These are phyloP conservation scores for Fusarium bactridioides DNA, from an alignment of 2,329 filamentous ascomycete species.

Conservation along the genomic window DNA sequence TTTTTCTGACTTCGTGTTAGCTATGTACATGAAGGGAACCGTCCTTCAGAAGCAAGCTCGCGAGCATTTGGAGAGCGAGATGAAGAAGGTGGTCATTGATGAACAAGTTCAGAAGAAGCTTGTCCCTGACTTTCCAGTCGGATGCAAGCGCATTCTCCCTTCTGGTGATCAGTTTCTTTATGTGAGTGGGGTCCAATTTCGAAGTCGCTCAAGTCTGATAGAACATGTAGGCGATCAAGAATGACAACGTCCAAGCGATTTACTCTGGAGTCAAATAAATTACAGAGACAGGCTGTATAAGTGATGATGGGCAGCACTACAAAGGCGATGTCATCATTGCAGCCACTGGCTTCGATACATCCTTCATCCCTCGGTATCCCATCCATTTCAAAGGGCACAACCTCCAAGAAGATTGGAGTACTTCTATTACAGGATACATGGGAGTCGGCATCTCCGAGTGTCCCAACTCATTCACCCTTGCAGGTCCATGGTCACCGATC, in stretches of 20 bases:
- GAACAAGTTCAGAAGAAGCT: neutral
- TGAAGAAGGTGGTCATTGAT: conserved; percentile 2
- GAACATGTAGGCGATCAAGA: neutral
- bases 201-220: neutral
- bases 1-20: neutral
- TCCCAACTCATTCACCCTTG: conserved; percentile 15
- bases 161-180: conserved; percentile 14
- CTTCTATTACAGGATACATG: conserved; percentile 12
- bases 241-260: neutral
- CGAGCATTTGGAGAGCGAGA: neutral
- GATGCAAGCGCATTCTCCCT: conserved; percentile 9
- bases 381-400: conserved; percentile 4
- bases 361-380: conserved; percentile 9
- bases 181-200: neutral
- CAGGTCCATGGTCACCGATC: conserved; percentile 10
- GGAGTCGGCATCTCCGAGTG: conserved; percentile 13
- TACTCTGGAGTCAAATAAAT: conserved; percentile 2
- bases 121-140: conserved; percentile 6
- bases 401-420: conserved; percentile 12
- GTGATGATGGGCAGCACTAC: neutral
- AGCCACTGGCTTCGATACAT: conserved; percentile 15
- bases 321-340: conserved; percentile 4
- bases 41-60: conserved; percentile 5
- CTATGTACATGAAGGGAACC: conserved; percentile 19
- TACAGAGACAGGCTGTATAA: conserved; percentile 8